Evolutionary conservation across 176 grass and related monocot species (phyloP), one percentile per base, ranked within the genome.

Genomic region (Miscanthus lutarioriparius): DNA sequence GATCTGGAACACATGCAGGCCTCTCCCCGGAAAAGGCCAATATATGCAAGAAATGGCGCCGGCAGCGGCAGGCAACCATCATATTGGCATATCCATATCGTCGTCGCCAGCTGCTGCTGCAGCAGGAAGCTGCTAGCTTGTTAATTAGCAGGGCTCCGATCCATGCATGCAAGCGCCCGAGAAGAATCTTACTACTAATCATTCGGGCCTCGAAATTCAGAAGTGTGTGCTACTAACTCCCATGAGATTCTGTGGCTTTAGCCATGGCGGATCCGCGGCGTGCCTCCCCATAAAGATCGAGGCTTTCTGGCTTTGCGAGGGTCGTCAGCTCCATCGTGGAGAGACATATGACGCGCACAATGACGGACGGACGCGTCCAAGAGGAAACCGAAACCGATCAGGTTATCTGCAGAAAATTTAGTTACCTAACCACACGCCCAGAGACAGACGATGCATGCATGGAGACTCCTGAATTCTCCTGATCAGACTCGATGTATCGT

Each of bases 1-100:
- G 86, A 85, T 93, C 88, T 79, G 58, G 38, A 81, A 86, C 88
- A 81, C 91, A 93, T 91, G 92, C 88, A 61, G 26, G 43, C 81
- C 88, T 81, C 47, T 33, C 44, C 4, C 13, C 20, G n/a, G 26
- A 85, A 81, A 84, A 72, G 33, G 17, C 3, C 37, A 88, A 15
- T 64, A 27, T 28, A 28, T 23, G 14, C 25, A 35, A 19, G 25
- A 15, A 35, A 19, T 35, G 14, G 4, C 44, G 63, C 26, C 41
- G 41, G 79, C 62, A 13, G 6, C 64, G n/a, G 78, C 78, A 54
- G 83, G 82, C 85, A 88, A 83, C 65, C 80, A 92, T 87, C 91
- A 76, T 30, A 30, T 85, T 68, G 59, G 39, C 59, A 75, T 81
- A 81, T 85, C 47, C 38, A 74, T 32, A 16, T 37, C 63, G 51